phyloP scores from a whole-genome alignment of 2,329 filamentous ascomycete species.

The Colletotrichum paranaense region DNA sequence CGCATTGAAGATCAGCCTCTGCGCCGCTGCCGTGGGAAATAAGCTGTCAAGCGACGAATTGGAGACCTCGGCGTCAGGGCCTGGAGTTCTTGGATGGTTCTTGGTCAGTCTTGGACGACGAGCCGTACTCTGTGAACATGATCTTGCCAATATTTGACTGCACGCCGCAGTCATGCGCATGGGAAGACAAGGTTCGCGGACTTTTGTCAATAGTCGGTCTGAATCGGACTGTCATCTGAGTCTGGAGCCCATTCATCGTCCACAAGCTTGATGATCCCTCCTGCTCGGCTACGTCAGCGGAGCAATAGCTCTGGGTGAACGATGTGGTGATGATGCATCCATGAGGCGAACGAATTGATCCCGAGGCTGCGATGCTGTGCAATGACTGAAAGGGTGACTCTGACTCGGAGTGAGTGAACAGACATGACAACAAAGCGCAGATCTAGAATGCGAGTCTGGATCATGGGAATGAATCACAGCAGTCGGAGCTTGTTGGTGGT shows the following conservation, averaged over 20 bases:
- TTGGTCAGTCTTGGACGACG: background rate
- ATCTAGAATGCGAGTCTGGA: slow-evolving; percentile 4
- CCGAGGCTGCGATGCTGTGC: slow-evolving; percentile 15
- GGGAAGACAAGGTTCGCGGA: background rate
- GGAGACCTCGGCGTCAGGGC: background rate
- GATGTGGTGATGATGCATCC: background rate
- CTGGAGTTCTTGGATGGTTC: background rate
- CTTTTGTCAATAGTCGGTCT: background rate
- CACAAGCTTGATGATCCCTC: slow-evolving; percentile 16
- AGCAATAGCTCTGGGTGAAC: background rate
- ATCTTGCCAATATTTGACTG: background rate
- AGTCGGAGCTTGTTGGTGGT: slow-evolving; percentile 9
- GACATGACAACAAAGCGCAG: background rate
- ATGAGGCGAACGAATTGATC: background rate
- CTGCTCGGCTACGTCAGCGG: slow-evolving; percentile 3
- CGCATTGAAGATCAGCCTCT: slow-evolving; percentile 22
- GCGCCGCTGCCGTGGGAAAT: slow-evolving; percentile 27
- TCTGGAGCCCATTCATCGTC: background rate
- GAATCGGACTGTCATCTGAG: slow-evolving; percentile 9
- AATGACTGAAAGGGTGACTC: background rate
- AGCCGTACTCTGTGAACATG: background rate
- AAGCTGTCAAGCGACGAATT: slow-evolving; percentile 30
- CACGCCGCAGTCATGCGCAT: slow-evolving; percentile 3
- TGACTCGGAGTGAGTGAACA: background rate
- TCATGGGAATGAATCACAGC: slow-evolving; percentile 10